phyloP scores from a whole-genome alignment of 2,329 filamentous ascomycete species.

The Penicillium hesseltinei region DNA sequence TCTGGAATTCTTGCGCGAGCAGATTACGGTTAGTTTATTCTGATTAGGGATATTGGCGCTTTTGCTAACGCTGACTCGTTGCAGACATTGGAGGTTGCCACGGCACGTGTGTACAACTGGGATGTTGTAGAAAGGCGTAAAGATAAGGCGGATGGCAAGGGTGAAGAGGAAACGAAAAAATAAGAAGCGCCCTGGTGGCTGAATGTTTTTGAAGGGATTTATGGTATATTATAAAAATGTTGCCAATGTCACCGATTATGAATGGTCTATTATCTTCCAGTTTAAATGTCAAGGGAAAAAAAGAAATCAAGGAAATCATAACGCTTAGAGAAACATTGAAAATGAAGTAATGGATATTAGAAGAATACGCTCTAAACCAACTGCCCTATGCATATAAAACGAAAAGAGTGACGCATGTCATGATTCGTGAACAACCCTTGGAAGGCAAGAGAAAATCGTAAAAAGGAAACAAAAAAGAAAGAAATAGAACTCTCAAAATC shows the following conservation, averaged over 20 bases:
- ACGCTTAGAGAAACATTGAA: background rate
- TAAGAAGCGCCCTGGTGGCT: conserved; percentile 15
- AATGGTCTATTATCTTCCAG: conserved; percentile 2
- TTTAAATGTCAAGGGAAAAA: background rate
- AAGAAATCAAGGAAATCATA: background rate
- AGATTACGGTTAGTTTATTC: conserved; percentile 73
- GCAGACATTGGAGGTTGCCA: conserved; percentile 95
- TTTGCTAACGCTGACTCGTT: conserved; percentile 6
- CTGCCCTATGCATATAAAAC: conserved; percentile 3
- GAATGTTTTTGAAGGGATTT: background rate
- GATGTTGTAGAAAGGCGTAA: conserved; percentile 94
- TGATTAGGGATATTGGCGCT: background rate
- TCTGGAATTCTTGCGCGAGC: conserved; percentile 88
- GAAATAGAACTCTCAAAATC: background rate
- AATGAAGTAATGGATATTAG: conserved; percentile 3
- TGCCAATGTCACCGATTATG: background rate
- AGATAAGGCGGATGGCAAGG: conserved; percentile 64
- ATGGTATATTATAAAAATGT: conserved; percentile 10
- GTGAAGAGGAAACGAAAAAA: conserved; percentile 49
- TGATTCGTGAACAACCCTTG: conserved; percentile 1
- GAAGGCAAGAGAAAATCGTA: background rate
- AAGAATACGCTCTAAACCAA: background rate
- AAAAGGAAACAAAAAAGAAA: background rate
- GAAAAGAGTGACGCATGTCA: conserved; percentile 5
- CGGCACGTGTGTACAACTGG: conserved; percentile 98